Conservation (phyloP, 2,329 filamentous ascomycete genomes). For the Akanthomyces lecanii region DNA sequence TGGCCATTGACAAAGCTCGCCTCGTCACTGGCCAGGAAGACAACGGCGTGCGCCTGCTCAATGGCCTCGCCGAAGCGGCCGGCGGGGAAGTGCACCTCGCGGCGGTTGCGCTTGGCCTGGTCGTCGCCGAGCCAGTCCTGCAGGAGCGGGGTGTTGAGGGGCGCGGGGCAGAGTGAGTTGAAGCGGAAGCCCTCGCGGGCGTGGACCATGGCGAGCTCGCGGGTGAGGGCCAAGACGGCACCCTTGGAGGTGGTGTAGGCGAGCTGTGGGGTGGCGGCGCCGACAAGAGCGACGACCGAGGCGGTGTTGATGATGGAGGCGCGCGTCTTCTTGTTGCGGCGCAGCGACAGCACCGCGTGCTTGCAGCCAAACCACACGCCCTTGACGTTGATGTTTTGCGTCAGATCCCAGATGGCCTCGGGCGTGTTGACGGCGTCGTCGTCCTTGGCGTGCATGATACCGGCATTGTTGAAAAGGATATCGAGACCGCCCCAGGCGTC, state of each 20-base stretch:
- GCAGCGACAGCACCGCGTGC: slow-evolving; percentile 78
- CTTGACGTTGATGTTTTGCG: slow-evolving; percentile 93
- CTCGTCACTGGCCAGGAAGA: slow-evolving; percentile 86
- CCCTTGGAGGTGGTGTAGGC: slow-evolving; percentile 95
- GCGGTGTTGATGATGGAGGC: slow-evolving; percentile 91
- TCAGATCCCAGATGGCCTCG: slow-evolving; percentile 90
- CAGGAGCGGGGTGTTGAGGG: slow-evolving; percentile 84
- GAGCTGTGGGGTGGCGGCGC: slow-evolving; percentile 80
- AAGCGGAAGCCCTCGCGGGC: slow-evolving; percentile 85
- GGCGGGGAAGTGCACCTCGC: slow-evolving; percentile 84
- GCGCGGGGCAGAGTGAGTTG: slow-evolving; percentile 86
- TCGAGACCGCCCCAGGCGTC: slow-evolving; percentile 86
- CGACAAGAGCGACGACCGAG: slow-evolving; percentile 81
- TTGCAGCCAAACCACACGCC: slow-evolving; percentile 97
- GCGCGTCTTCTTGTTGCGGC: slow-evolving; percentile 71
- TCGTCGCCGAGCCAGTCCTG: slow-evolving; percentile 94
- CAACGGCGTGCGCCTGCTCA: slow-evolving; percentile 84
- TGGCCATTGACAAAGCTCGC: slow-evolving; percentile 84
- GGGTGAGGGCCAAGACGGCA: slow-evolving; percentile 82
- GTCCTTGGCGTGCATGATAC: slow-evolving; percentile 88
- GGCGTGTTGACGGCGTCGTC: slow-evolving; percentile 77
- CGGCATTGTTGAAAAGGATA: slow-evolving; percentile 95
- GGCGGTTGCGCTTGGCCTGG: slow-evolving; percentile 70
- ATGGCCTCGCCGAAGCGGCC: slow-evolving; percentile 91
- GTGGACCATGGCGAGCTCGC: slow-evolving; percentile 88